Evolutionary conservation across 2,329 filamentous ascomycete genomes (phyloP), one percentile per base, ranked within the genome.

Genomic region (Xylariaceae sp.): DNA sequence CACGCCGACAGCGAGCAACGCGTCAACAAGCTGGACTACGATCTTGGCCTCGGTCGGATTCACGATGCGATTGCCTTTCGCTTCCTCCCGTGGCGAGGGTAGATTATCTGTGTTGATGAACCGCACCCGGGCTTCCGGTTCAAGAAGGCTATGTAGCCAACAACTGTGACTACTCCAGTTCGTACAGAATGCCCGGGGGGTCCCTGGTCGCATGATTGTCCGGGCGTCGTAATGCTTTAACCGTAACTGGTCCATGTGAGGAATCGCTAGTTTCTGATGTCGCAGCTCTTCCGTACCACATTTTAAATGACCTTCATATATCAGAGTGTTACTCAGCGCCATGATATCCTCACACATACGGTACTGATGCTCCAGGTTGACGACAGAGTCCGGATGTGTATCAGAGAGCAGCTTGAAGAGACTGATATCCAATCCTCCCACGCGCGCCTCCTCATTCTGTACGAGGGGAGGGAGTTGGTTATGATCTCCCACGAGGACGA

Each of bases 281-380:
- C 90, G 89, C 11, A 97, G 84, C 47, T 81, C 77, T 43, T 87
- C 79, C 5, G 86, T 96, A 19, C 94, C 94, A 66, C 94, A 99
- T 63, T 94, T 93, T 36, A 99, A 79, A 34, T 86, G 83, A 5
- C 92, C 93, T n/a, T 86, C 79, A 72, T 99, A 99, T 63, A 99
- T 97, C 50, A 99, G 80, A 1, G 83, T 88, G 69, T 97, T 99
- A 57, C 90, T 95, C 13, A 99, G 80, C 2, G 87, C 81, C 93
- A 97, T 97, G 55, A 99, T 89, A 56, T 99, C 94, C 60, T 94
- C 89, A 63, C 90, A 96, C 94, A 99, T 99, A 55, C 94, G 90
- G 67, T 99, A 99, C 68, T 99, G 94, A 64, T 97, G 91, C 63
- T 94, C 91, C 1, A 99, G 81, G 57, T 89, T 96, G 56, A 95